These are phyloP conservation scores for Tolypocladium ovalisporum DNA, from an alignment of 2,329 filamentous ascomycete genomes.

Conservation along the genomic window DNA sequence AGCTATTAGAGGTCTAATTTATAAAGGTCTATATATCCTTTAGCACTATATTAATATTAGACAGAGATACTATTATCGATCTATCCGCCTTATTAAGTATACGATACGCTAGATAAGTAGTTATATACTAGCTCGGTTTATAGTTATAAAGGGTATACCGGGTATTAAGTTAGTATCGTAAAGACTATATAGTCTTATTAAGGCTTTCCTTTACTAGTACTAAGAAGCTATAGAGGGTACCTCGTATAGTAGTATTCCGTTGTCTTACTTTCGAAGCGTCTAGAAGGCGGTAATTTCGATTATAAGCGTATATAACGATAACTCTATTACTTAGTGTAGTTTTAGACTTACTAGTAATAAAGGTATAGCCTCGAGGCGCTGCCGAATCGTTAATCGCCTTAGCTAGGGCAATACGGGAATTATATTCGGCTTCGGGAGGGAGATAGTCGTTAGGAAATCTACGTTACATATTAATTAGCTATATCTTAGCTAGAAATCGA, in stretches of 20 bases:
- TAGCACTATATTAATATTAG: not conserved
- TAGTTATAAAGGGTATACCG: constrained; percentile 3
- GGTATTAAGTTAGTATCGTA: constrained; percentile 2
- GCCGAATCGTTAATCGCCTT: too few species aligned
- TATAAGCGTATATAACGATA: too few species aligned
- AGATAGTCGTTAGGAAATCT: too few species aligned
- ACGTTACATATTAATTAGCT: too few species aligned
- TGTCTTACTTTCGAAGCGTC: too few species aligned
- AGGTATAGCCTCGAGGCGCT: too few species aligned
- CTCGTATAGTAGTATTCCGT: not conserved
- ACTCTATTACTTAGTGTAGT: too few species aligned
- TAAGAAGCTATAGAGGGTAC: not conserved
- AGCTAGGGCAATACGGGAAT: too few species aligned
- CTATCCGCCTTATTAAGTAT: not conserved
- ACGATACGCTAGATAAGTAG: constrained; percentile 1
- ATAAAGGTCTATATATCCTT: constrained; percentile 8
- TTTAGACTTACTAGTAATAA: too few species aligned
- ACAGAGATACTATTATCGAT: not conserved
- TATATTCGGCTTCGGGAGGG: too few species aligned
- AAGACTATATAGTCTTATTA: not conserved
- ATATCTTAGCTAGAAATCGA: too few species aligned
- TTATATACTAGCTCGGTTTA: not conserved
- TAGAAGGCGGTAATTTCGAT: too few species aligned
- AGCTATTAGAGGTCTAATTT: constrained; percentile 2
- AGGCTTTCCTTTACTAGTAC: not conserved